These are phyloP conservation scores for Vaccinium corymbosum DNA, from an alignment of 148 eudicot genomes.

Conservation along the genomic window DNA sequence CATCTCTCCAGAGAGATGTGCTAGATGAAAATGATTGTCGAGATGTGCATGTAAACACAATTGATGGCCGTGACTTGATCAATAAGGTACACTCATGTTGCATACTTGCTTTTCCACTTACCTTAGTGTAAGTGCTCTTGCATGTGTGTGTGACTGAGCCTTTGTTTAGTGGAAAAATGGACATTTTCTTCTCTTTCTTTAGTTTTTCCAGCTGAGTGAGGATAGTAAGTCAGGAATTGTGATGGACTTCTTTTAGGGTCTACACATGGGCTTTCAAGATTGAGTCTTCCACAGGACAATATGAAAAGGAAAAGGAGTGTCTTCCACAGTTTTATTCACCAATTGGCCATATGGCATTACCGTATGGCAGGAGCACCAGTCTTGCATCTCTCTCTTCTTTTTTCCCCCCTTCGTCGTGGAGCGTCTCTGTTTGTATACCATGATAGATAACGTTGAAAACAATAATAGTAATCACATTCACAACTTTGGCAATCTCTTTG, in stretches of 20 bases:
- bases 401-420: background rate
- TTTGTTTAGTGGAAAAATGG: background rate
- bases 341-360: background rate
- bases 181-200: background rate
- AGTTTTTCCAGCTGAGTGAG: background rate
- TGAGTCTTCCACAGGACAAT: background rate
- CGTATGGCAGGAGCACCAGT: background rate
- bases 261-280: background rate
- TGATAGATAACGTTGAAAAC: background rate
- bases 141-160: background rate
- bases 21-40: slow-evolving; percentile 30
- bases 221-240: background rate
- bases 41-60: slow-evolving; percentile 40
- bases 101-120: background rate
- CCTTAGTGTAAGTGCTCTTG: background rate
- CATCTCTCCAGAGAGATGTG: slow-evolving; percentile 25
- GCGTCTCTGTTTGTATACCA: background rate
- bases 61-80: slow-evolving; percentile 23
- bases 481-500: background rate
- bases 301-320: background rate
- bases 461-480: background rate
- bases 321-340: background rate
- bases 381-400: background rate
- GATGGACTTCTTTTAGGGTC: background rate
- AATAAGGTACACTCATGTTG: slow-evolving; percentile 41